phyloP scores from a whole-genome alignment of 2,329 filamentous ascomycete species.

The Sclerotinia subarctica region DNA sequence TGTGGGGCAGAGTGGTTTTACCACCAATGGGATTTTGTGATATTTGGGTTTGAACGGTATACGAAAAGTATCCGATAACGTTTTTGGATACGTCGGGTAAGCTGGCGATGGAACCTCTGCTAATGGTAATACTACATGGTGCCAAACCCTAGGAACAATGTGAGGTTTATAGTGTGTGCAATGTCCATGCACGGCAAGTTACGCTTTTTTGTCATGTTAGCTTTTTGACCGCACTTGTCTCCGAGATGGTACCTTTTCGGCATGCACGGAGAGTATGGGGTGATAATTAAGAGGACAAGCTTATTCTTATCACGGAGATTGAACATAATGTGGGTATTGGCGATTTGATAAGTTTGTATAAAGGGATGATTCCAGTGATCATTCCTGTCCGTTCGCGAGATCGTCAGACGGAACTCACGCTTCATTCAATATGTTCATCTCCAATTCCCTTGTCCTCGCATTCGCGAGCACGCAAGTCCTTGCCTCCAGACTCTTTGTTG shows the following conservation, averaged over 20 bases:
- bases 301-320: neutral
- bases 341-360: neutral
- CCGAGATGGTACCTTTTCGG: neutral
- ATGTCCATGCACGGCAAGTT: neutral
- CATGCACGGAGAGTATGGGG: neutral
- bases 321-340: neutral
- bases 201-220: neutral
- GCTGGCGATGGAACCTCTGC: neutral
- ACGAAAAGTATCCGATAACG: neutral
- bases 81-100: neutral
- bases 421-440: conserved; percentile 3
- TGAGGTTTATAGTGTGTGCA: neutral
- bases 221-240: neutral
- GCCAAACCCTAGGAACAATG: neutral
- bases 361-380: neutral
- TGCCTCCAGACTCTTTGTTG: conserved; percentile 2
- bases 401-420: neutral
- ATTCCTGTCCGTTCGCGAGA: neutral
- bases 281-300: neutral
- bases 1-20: neutral
- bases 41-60: neutral
- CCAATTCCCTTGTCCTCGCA: neutral
- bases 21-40: neutral
- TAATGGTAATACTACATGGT: neutral
- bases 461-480: neutral